Conservation (phyloP, 768 basidiomycete species). For the Amanita jacksonii region DNA sequence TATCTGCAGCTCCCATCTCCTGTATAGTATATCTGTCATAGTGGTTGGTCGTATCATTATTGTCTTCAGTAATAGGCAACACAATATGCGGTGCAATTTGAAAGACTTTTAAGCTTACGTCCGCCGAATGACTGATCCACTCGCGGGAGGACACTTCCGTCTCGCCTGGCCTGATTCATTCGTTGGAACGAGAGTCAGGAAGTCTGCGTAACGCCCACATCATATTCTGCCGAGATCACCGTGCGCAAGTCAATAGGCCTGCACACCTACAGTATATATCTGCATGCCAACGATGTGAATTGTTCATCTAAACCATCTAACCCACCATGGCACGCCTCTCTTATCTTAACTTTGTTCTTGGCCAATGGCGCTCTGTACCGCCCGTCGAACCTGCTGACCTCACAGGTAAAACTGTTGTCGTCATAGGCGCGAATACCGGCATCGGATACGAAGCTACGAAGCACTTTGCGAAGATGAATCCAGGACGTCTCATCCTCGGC, state of each 20-base stretch:
- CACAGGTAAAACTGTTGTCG: slow-evolving; percentile 36
- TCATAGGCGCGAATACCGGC: slow-evolving; percentile 42
- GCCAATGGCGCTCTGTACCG: slow-evolving; percentile 12
- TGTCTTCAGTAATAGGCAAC: slow-evolving; percentile 41
- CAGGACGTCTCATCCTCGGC: slow-evolving; percentile 27
- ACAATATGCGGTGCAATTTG: slow-evolving; percentile 13
- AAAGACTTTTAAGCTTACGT: slow-evolving; percentile 22
- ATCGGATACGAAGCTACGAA: slow-evolving; percentile 37
- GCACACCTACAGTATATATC: too few relatives aligned
- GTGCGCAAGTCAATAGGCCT: too few relatives aligned
- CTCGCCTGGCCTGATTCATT: too few relatives aligned
- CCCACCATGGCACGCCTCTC: not conserved
- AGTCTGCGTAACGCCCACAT: not conserved
- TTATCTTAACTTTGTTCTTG: not conserved
- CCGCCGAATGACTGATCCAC: too few relatives aligned
- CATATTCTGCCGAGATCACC: not conserved
- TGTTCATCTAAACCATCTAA: not conserved
- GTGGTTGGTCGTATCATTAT: slow-evolving; percentile 55
- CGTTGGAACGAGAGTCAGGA: too few relatives aligned
- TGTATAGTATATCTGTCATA: slow-evolving; percentile 38
- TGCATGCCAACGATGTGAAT: too few relatives aligned
- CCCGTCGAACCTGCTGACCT: slow-evolving; percentile 27
- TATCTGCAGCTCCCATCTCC: slow-evolving; percentile 30
- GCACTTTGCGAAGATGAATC: slow-evolving; percentile 35
- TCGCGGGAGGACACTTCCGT: too few relatives aligned